Evolutionary conservation across 164 flowering plant species (phyloP).

Genomic region (Chimonanthus salicifolius): DNA sequence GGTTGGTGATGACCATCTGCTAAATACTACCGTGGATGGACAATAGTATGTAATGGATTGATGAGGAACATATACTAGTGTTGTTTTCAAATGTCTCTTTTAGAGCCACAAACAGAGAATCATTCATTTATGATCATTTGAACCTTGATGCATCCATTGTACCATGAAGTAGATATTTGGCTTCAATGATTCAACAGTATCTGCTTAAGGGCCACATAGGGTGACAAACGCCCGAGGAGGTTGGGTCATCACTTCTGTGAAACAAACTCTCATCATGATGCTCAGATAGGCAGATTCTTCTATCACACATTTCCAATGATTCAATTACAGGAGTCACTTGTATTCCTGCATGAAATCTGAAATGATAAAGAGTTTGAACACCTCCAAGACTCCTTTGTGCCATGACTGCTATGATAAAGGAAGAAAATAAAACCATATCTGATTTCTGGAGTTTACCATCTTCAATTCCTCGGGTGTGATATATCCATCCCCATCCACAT

Average conservation of each 20-base stretch:
- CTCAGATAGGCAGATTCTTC: not conserved
- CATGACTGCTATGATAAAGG: not conserved
- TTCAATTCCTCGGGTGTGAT: slow-evolving; percentile 87
- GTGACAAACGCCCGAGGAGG: not conserved
- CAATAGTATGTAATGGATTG: not conserved
- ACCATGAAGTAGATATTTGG: not conserved
- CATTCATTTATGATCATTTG: not conserved
- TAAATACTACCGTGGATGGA: not conserved
- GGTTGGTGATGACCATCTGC: not conserved
- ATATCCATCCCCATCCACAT: slow-evolving; percentile 89
- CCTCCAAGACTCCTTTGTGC: not conserved
- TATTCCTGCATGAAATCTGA: not conserved
- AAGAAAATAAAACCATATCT: not conserved
- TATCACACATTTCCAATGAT: not conserved
- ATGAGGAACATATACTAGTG: not conserved
- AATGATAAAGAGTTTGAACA: not conserved
- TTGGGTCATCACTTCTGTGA: not conserved
- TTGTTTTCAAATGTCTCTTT: not conserved
- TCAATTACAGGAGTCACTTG: too few species aligned
- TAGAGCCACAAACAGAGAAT: not conserved
- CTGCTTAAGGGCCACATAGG: not conserved
- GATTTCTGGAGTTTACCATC: slow-evolving; percentile 45
- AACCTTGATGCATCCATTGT: not conserved
- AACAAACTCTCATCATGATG: not conserved
- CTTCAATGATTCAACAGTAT: not conserved